Conservation (phyloP, 768 basidiomycete species). For the Termitomyces sp. region DNA sequence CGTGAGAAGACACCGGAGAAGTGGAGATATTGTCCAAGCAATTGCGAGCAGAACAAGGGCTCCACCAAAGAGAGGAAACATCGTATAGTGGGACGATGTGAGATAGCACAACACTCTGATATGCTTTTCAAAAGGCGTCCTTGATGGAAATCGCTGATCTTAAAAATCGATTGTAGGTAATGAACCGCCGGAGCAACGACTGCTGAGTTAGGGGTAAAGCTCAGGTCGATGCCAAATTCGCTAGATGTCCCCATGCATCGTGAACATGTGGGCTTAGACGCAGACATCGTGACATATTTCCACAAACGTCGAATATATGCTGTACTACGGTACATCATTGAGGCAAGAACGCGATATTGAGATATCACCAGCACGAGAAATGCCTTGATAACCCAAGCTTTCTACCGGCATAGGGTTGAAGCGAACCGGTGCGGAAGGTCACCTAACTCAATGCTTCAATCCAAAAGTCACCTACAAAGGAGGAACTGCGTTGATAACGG, state of each 20-base stretch:
- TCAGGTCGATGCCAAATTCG: not conserved
- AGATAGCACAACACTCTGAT: not conserved
- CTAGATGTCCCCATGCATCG: not conserved
- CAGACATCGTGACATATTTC: not conserved
- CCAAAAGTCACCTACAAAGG: not conserved
- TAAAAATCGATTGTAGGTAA: not conserved
- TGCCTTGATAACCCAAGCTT: not conserved
- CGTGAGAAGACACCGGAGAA: conserved; percentile 10
- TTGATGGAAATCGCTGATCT: not conserved
- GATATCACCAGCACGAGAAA: not conserved
- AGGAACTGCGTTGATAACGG: conserved; percentile 1
- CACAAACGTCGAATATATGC: not conserved
- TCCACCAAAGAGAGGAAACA: conserved; percentile 5
- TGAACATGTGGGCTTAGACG: not conserved
- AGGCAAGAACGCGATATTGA: not conserved
- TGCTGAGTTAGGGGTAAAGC: not conserved
- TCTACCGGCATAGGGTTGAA: not conserved
- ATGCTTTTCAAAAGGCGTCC: not conserved
- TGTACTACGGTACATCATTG: not conserved
- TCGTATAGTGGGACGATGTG: not conserved
- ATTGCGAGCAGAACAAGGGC: conserved; percentile 6
- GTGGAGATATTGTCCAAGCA: conserved; percentile 9
- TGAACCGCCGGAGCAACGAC: not conserved
- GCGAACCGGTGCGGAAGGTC: not conserved
- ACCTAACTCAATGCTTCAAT: not conserved